These are phyloP conservation scores for Aspergillus sp. DNA, from an alignment of 2,329 filamentous ascomycete genomes.

Conservation along the genomic window DNA sequence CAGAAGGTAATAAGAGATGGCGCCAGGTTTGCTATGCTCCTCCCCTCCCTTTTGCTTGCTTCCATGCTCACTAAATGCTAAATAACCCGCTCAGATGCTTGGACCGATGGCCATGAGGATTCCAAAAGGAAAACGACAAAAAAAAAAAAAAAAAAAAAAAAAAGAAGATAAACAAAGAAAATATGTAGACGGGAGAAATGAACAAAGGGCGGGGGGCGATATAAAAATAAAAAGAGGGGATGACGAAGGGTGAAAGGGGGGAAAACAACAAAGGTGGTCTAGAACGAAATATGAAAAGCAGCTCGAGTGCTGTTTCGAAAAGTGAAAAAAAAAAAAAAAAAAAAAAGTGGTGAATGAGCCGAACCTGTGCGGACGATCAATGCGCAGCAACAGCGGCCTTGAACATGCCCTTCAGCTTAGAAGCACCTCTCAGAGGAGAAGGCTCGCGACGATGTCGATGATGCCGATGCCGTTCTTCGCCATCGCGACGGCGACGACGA, in stretches of 20 bases:
- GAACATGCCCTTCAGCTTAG: slow-evolving; percentile 32
- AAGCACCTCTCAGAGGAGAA: slow-evolving; percentile 27
- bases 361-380: slow-evolving; percentile 12
- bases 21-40: slow-evolving; percentile 1
- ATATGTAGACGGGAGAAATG: neutral
- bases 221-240: neutral
- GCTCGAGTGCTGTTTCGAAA: neutral
- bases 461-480: slow-evolving; percentile 25
- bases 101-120: neutral
- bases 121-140: neutral
- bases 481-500: slow-evolving; percentile 24
- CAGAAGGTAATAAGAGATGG: neutral
- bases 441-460: slow-evolving; percentile 29
- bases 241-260: slow-evolving; percentile 1
- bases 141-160: neutral
- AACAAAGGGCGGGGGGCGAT: neutral
- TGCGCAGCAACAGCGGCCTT: slow-evolving; percentile 31
- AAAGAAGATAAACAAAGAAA: neutral
- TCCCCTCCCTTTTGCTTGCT: neutral
- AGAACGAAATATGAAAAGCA: neutral
- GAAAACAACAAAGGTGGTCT: slow-evolving; percentile 1
- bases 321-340: slow-evolving; percentile 3
- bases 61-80: neutral
- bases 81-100: neutral
- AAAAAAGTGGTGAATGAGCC: neutral